Conservation (phyloP, 805 yeast species). For the Metschnikowia sp. region DNA sequence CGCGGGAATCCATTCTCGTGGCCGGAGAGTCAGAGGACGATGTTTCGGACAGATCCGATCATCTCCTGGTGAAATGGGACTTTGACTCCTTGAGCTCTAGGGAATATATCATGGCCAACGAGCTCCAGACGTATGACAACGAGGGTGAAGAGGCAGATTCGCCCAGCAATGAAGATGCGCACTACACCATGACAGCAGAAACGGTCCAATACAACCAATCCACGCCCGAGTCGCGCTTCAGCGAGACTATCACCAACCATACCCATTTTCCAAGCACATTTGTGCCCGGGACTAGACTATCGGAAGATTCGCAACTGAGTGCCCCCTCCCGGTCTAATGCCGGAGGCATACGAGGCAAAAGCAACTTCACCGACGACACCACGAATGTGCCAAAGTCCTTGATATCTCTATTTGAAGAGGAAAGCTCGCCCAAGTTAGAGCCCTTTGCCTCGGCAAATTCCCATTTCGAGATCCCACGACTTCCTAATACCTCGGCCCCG, state of each 20-base stretch:
- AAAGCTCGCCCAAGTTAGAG: constrained; percentile 3
- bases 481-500: constrained; percentile 9
- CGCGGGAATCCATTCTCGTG: constrained; percentile 49
- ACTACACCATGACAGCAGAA: constrained; percentile 29
- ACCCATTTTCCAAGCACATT: constrained; percentile 8
- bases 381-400: constrained; percentile 15
- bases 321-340: background rate
- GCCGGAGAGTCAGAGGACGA: constrained; percentile 18
- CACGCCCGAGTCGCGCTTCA: constrained; percentile 5
- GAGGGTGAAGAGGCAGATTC: constrained; percentile 28
- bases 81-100: constrained; percentile 76
- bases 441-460: constrained; percentile 1
- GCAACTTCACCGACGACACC: constrained; percentile 2
- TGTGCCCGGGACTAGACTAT: constrained; percentile 1
- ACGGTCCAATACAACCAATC: constrained; percentile 5
- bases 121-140: constrained; percentile 38
- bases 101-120: constrained; percentile 72
- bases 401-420: constrained; percentile 16
- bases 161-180: constrained; percentile 22
- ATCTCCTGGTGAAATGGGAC: constrained; percentile 72
- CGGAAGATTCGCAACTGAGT: constrained; percentile 1
- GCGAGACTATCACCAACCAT: constrained; percentile 28
- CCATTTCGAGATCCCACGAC: constrained; percentile 11
- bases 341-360: background rate
- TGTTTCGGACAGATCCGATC: constrained; percentile 15